Evolutionary conservation across 2,329 filamentous ascomycete genomes (phyloP).

Genomic region (Byssoonygena ceratinophila): DNA sequence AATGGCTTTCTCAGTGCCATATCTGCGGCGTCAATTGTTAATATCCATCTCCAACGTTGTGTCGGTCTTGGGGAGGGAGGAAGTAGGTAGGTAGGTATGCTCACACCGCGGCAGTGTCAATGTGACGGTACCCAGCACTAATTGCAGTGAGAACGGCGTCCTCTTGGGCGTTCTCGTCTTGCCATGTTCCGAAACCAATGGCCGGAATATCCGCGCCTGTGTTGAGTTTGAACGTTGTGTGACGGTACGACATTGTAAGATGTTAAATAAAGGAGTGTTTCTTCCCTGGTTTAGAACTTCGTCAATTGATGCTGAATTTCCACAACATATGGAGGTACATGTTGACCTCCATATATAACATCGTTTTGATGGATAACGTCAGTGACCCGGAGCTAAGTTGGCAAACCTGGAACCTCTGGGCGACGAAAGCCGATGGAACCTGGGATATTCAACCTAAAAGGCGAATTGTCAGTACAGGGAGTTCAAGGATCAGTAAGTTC

Average conservation of each 20-base stretch:
- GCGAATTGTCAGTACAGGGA: neutral
- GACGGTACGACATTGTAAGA: slow-evolving; percentile 15
- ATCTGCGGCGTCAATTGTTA: slow-evolving; percentile 27
- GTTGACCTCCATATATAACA: neutral
- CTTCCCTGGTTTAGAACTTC: neutral
- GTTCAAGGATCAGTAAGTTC: neutral
- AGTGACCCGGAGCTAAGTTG: slow-evolving; percentile 4
- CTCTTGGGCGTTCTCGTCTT: slow-evolving; percentile 43
- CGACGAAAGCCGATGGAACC: neutral
- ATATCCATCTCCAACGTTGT: neutral
- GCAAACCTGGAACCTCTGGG: slow-evolving; percentile 6
- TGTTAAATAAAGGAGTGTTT: neutral
- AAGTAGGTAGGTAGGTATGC: slow-evolving; percentile 13
- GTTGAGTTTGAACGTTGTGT: slow-evolving; percentile 38
- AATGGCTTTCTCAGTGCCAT: slow-evolving; percentile 56
- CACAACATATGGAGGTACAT: neutral
- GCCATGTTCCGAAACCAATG: slow-evolving; percentile 47
- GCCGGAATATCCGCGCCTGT: slow-evolving; percentile 40
- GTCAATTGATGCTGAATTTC: neutral
- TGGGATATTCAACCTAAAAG: neutral
- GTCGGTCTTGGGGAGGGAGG: neutral
- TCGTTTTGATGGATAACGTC: slow-evolving; percentile 1
- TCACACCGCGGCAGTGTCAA: slow-evolving; percentile 42
- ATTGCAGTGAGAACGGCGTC: slow-evolving; percentile 37
- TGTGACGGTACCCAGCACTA: slow-evolving; percentile 45